Evolutionary conservation across 2,329 filamentous ascomycete genomes (phyloP), one percentile per base, ranked within the genome.

Genomic region (Stemphylium beticola): DNA sequence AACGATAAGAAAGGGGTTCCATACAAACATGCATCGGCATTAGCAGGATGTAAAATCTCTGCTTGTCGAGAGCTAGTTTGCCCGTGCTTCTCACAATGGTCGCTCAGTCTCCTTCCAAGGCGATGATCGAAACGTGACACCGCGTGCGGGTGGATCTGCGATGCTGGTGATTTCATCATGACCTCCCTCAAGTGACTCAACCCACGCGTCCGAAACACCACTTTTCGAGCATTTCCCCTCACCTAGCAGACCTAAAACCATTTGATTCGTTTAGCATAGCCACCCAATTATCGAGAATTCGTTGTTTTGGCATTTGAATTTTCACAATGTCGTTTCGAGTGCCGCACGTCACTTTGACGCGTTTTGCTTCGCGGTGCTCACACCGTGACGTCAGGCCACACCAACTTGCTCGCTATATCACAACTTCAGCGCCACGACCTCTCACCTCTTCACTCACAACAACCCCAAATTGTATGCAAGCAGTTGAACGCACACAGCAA

Each of bases 341-440:
- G 15, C 45, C 49, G 33, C 51, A 58, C 61, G 64, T 66, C 61
- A 66, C 57, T 17, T 58, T 65, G 63, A 65, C 61, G 63, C 58
- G 58, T 33, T 47, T 17, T 48, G 58, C 54, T 53, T 53, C 40
- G 33, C 50, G 50, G 41, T 57, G 49, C 46, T 53, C 52, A 39
- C 15, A 36, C 49, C 26, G 58, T 71, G 68, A 68, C 68, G 68
- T 71, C 68, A 68, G 60, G 34, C 29, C 42, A 45, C 31, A 36
- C 42, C 42, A 39, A 42, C 54, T 55, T 60, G 44, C 46, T 56
- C 55, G 55, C 29, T 57, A 64, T 65, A 56, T 61, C 37, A 65
- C 58, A 53, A 56, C 41, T 53, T 53, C 42, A 29, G 38, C 48
- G 36, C 33, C 40, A 32, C 56, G 29, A 26, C 8, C 10, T 41